Conservation (phyloP, 179 eudicot species). For the Heliamphora pulchella region DNA sequence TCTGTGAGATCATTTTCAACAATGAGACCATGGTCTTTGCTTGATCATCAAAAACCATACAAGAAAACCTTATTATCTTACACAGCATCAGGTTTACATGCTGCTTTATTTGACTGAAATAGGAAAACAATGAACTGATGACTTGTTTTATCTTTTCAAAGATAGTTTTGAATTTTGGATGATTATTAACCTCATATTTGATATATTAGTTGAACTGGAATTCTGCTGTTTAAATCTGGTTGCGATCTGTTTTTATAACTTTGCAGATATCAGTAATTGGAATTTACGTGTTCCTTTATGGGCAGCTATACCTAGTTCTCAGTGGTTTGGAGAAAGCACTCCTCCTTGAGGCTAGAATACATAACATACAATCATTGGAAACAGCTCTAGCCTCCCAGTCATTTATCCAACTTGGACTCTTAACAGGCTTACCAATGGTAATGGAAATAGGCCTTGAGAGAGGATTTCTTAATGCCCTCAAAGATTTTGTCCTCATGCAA, state of each 20-base stretch:
- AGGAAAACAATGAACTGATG: background rate
- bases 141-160: background rate
- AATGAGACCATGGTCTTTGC: background rate
- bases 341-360: slow-evolving; percentile 56
- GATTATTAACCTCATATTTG: background rate
- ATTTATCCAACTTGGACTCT: slow-evolving; percentile 87
- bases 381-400: slow-evolving; percentile 94
- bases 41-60: background rate
- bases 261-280: slow-evolving; percentile 82
- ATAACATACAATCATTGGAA: slow-evolving; percentile 70
- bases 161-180: background rate
- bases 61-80: background rate
- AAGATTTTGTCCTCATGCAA: slow-evolving; percentile 93
- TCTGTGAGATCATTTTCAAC: background rate
- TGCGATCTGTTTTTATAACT: slow-evolving; percentile 11
- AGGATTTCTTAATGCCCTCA: slow-evolving; percentile 70
- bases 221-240: background rate
- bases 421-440: slow-evolving; percentile 91
- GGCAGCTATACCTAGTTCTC: slow-evolving; percentile 88
- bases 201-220: background rate
- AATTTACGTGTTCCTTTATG: slow-evolving; percentile 83
- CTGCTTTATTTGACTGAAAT: background rate
- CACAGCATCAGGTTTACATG: background rate
- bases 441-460: slow-evolving; percentile 84
- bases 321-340: slow-evolving; percentile 83